A percentile compares a stretch with the other conserved stretches of the same genome.
These are phyloP conservation scores for Coemansia furcata DNA, from an alignment of 192 early-diverging fungal genomes.

Conservation along the genomic window DNA sequence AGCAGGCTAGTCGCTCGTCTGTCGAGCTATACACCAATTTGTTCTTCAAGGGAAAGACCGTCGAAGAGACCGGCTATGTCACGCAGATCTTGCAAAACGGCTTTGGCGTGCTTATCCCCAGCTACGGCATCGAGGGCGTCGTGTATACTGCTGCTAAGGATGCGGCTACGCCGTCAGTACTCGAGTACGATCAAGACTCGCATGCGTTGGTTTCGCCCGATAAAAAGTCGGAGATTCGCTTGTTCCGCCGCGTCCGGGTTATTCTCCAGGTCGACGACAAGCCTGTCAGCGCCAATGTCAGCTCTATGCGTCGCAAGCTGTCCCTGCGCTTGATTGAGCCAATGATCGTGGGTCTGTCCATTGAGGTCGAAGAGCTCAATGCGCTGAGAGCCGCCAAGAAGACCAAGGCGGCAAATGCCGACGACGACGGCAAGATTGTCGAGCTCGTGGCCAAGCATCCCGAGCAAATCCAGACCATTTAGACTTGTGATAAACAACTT, in stretches of 20 bases:
- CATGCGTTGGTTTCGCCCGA: slow-evolving; percentile 32
- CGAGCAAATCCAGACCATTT: slow-evolving; percentile 31
- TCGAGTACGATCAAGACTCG: slow-evolving; percentile 36
- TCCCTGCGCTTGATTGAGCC: slow-evolving; percentile 38
- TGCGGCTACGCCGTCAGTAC: slow-evolving; percentile 2
- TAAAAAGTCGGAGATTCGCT: slow-evolving; percentile 10
- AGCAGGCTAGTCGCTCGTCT: slow-evolving; percentile 88
- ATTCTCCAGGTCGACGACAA: slow-evolving; percentile 47
- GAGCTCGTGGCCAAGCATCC: slow-evolving; percentile 44
- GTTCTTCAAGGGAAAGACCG: slow-evolving; percentile 92
- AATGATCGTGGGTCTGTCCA: slow-evolving; percentile 21
- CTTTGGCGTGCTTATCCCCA: slow-evolving; percentile 87
- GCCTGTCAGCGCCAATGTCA: slow-evolving; percentile 49
- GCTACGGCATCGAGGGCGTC: slow-evolving; percentile 91
- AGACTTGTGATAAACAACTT: not conserved
- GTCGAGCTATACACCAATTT: slow-evolving; percentile 94
- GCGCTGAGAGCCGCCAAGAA: slow-evolving; percentile 16
- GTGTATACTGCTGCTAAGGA: slow-evolving; percentile 59
- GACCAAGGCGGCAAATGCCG: not conserved
- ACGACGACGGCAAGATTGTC: slow-evolving; percentile 26
- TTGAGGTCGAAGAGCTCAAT: slow-evolving; percentile 24
- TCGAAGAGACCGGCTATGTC: slow-evolving; percentile 86
- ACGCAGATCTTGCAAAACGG: slow-evolving; percentile 93
- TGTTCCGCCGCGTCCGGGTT: slow-evolving; percentile 48
- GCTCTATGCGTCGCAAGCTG: slow-evolving; percentile 52